Evolutionary conservation across 2,329 filamentous ascomycete species (phyloP), one percentile per base, ranked within the genome.

Genomic region (Fusarium miscanthi): DNA sequence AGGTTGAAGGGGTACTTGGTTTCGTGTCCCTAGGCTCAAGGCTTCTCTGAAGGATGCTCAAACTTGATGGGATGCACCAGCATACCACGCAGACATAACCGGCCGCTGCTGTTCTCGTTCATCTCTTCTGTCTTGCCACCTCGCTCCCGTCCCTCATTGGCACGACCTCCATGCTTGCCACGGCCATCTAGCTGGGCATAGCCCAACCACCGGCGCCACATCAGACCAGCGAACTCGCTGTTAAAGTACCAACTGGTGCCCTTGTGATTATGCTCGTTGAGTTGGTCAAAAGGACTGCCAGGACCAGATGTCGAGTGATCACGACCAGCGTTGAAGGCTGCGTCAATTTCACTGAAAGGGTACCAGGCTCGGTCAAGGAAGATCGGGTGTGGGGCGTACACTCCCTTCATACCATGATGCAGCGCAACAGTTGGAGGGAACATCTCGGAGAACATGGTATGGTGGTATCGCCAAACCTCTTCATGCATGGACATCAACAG

Each of bases 191-290:
- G 80, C 77, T 89, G 87, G 21, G 86, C 82, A 72, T 87, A 89
- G 2, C 88, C 88, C 49, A 96, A 82, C 94, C 94, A 97, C 48
- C 93, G 86, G 56, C 92, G 87, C 89, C 94, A 97, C 73, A 97
- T 79, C n/a, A 92, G 88, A 8, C 91, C 88, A 2, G 93, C 90
- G 77, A 96, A 97, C 54, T 91, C 88, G 27, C 91, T 91, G 75
- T 94, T 92, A 81, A 94, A 97, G 81, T 95, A 97, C 93, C 93
- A 97, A 48, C 88, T 94, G 46, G 91, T 91, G 19, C 94, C 93
- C 75, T 89, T 89, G 84, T 95, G 94, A 81, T 95, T 95, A 80
- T 94, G 93, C 82, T 97, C 94, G 59, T 94, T 90, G 72, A 88
- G 87, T 25, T 87, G 77, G 63, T 91, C 90, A 74, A 92, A 94